These are phyloP conservation scores for Hypomontagnella monticulosa DNA, from an alignment of 495 filamentous ascomycete species.

Conservation along the genomic window DNA sequence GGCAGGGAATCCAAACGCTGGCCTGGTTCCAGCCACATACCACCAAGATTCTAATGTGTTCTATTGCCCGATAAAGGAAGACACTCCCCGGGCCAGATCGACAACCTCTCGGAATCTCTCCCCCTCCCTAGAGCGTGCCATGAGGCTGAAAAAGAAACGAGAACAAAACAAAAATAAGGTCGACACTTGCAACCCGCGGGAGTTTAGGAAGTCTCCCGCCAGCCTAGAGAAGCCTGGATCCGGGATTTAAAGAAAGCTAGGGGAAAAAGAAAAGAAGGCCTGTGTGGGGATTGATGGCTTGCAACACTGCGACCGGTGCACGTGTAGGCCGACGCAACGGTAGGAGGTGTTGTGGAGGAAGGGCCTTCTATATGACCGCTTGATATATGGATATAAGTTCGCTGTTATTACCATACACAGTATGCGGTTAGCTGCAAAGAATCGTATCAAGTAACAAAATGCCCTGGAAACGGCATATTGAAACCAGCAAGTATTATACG, in stretches of 20 bases:
- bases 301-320: constrained; percentile 16
- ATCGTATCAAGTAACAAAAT: constrained; percentile 22
- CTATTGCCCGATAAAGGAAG: constrained; percentile 4
- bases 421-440: constrained; percentile 12
- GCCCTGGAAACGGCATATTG: constrained; percentile 17
- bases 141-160: constrained; percentile 12
- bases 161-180: background rate
- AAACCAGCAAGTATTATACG: constrained; percentile 17
- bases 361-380: constrained; percentile 16
- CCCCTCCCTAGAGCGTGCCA: background rate
- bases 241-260: constrained; percentile 8
- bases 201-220: constrained; percentile 17
- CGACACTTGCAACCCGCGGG: constrained; percentile 13
- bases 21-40: constrained; percentile 18
- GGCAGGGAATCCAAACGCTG: constrained; percentile 17
- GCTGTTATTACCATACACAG: too few species aligned
- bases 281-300: constrained; percentile 26
- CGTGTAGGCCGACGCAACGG: constrained; percentile 21
- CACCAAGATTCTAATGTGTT: constrained; percentile 10
- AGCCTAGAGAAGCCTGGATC: constrained; percentile 2
- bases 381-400: constrained; percentile 23
- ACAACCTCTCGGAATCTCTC: constrained; percentile 12
- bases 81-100: constrained; percentile 24
- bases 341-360: constrained; percentile 12
- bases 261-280: background rate